A percentile compares a stretch with the other conserved stretches of the same genome.
Evolutionary conservation across 768 basidiomycete genomes (phyloP).

Genomic region (Lanmaoa rubissima): DNA sequence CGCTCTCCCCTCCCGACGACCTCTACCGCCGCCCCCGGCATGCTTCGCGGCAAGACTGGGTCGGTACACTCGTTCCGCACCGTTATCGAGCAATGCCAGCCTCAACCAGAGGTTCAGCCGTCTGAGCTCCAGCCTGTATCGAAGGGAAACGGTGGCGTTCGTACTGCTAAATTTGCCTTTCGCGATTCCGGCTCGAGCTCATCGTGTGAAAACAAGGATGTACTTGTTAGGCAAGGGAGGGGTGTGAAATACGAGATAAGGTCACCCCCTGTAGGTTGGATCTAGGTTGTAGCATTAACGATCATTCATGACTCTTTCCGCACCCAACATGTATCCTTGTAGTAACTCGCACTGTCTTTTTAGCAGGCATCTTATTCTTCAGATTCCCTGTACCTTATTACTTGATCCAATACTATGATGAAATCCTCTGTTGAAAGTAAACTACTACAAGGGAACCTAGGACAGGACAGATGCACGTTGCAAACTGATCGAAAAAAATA

Average conservation of each 20-base stretch:
- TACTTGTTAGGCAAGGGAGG: slow-evolving; percentile 5
- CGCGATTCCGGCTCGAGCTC: slow-evolving; percentile 9
- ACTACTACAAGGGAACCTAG: slow-evolving; percentile 24
- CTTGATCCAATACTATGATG: background rate
- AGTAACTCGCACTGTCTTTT: background rate
- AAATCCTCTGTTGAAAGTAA: slow-evolving; percentile 18
- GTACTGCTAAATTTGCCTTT: background rate
- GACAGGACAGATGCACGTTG: slow-evolving; percentile 19
- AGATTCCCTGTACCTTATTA: background rate
- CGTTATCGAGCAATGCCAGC: slow-evolving; percentile 52
- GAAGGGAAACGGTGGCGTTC: background rate
- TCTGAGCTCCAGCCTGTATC: slow-evolving; percentile 4
- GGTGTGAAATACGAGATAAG: slow-evolving; percentile 2
- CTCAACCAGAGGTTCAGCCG: slow-evolving; percentile 11
- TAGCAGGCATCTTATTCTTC: background rate
- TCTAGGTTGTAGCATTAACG: slow-evolving; percentile 28
- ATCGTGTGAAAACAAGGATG: slow-evolving; percentile 14
- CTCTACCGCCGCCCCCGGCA: slow-evolving; percentile 38
- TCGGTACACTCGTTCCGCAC: slow-evolving; percentile 63
- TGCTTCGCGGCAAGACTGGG: slow-evolving; percentile 40
- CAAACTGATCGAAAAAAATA: slow-evolving; percentile 13
- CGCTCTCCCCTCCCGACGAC: slow-evolving; percentile 32
- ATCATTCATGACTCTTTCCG: background rate
- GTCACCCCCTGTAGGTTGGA: slow-evolving; percentile 47
- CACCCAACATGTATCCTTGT: background rate